phyloP scores from a whole-genome alignment of 495 filamentous ascomycete genomes.

The Aspergillus carlsbadensis region DNA sequence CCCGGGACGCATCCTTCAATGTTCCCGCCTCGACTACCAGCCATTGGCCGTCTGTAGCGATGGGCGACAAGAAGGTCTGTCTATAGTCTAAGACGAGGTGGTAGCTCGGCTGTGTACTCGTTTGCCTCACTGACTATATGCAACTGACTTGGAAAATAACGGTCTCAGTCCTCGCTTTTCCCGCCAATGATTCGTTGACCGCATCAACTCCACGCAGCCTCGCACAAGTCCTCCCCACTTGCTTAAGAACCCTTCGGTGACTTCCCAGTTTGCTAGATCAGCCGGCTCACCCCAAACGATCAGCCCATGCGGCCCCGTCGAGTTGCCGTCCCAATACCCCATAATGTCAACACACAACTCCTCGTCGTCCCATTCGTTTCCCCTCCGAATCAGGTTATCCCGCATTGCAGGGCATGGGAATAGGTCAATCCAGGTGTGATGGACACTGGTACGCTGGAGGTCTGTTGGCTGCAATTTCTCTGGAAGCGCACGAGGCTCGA shows the following conservation, averaged over 20 bases:
- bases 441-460: neutral
- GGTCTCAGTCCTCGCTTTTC: too few species aligned
- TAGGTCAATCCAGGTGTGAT: neutral
- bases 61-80: too few species aligned
- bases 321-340: neutral
- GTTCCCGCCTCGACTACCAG: too few species aligned
- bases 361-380: constrained; percentile 1
- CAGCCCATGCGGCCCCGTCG: neutral
- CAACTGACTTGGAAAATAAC: too few species aligned
- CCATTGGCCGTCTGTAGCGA: too few species aligned
- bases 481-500: neutral
- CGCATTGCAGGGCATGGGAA: neutral
- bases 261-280: neutral
- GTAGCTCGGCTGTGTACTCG: too few species aligned
- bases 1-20: too few species aligned
- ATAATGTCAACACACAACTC: constrained; percentile 1
- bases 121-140: too few species aligned
- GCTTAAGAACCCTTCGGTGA: neutral
- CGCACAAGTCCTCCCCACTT: too few species aligned
- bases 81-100: too few species aligned
- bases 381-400: neutral
- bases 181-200: too few species aligned
- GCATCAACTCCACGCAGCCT: too few species aligned
- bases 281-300: neutral
- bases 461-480: neutral